phyloP scores from a whole-genome alignment of 768 basidiomycete genomes.

The Boletus reticuloceps region DNA sequence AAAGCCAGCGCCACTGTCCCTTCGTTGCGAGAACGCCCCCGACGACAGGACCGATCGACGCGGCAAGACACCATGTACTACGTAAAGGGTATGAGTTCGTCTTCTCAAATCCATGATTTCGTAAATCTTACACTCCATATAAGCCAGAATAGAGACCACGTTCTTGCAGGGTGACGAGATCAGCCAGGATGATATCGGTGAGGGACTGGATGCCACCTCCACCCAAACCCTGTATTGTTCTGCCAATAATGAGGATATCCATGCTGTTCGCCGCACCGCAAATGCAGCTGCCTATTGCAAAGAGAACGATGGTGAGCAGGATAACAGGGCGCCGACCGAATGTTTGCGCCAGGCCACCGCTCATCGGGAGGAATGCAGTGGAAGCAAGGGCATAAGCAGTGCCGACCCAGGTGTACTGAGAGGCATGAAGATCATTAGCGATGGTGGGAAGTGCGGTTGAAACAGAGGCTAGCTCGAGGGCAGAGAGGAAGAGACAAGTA shows the following conservation, averaged over 20 bases:
- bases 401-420: slow-evolving; percentile 45
- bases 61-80: slow-evolving; percentile 37
- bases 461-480: slow-evolving; percentile 32
- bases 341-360: slow-evolving; percentile 37
- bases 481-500: slow-evolving; percentile 27
- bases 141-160: slow-evolving; percentile 41
- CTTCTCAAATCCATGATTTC: neutral
- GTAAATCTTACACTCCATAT: slow-evolving; percentile 31
- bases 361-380: slow-evolving; percentile 41
- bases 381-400: slow-evolving; percentile 40
- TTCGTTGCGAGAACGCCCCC: slow-evolving; percentile 34
- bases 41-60: slow-evolving; percentile 34
- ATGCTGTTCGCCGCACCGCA: slow-evolving; percentile 42
- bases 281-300: slow-evolving; percentile 42
- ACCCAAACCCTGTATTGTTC: slow-evolving; percentile 42
- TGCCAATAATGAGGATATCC: slow-evolving; percentile 40
- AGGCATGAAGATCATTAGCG: slow-evolving; percentile 33
- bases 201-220: slow-evolving; percentile 39
- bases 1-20: slow-evolving; percentile 41
- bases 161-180: slow-evolving; percentile 45
- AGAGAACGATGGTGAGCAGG: slow-evolving; percentile 32
- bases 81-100: neutral
- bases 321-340: slow-evolving; percentile 39
- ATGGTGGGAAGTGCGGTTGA: slow-evolving; percentile 45
- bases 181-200: slow-evolving; percentile 41